A percentile compares a stretch with the other conserved stretches of the same genome.
These are phyloP conservation scores for Sporisorium reilianum DNA, from an alignment of 1,284 basidiomycete genomes.

Conservation along the genomic window DNA sequence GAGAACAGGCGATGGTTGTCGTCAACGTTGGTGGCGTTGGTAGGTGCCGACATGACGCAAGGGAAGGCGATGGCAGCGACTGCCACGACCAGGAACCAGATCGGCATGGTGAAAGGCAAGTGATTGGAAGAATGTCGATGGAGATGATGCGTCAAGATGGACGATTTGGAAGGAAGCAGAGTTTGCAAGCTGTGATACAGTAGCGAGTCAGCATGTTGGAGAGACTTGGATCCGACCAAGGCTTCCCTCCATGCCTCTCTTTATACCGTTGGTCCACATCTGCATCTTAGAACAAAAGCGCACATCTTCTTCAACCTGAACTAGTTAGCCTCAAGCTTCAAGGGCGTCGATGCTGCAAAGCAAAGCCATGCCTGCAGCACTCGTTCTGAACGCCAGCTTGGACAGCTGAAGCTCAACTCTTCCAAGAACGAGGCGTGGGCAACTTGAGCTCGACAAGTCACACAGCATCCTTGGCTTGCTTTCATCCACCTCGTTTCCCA, in stretches of 20 bases:
- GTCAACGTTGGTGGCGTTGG: not conserved
- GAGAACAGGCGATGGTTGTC: slow-evolving; percentile 8
- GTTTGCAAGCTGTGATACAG: not conserved
- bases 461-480: not conserved
- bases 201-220: not conserved
- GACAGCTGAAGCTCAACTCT: not conserved
- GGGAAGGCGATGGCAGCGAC: not conserved
- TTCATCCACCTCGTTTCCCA: not conserved
- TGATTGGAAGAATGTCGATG: not conserved
- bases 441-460: not conserved
- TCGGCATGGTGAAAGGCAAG: not conserved
- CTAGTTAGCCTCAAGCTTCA: no score
- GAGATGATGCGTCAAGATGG: not conserved
- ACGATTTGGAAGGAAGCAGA: not conserved
- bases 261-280: no score
- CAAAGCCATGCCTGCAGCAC: not conserved
- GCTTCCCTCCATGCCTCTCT: not conserved
- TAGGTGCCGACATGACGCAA: not conserved
- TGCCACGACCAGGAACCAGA: not conserved
- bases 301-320: no score
- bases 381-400: not conserved
- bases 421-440: not conserved
- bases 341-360: not conserved
- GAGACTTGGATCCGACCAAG: not conserved
- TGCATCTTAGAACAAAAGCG: not conserved